phyloP scores from a whole-genome alignment of 1,139 yeast genomes.

The Debaryomyces subglobosus region DNA sequence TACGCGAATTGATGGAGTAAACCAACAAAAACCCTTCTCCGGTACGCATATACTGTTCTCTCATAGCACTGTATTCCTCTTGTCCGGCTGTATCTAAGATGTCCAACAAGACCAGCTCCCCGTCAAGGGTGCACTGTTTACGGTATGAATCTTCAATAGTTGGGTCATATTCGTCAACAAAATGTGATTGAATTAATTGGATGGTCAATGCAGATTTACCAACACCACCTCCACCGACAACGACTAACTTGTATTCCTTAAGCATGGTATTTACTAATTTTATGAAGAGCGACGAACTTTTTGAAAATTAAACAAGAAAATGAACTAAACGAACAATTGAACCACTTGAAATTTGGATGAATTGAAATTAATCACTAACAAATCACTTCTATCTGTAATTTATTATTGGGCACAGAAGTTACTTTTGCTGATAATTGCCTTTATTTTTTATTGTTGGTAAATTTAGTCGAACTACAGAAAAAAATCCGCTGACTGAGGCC shows the following conservation, averaged over 20 bases:
- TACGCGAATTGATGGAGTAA: conserved; percentile 78
- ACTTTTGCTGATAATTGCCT: background rate
- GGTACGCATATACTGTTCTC: conserved; percentile 92
- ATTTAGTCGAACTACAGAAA: background rate
- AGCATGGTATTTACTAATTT: conserved; percentile 26
- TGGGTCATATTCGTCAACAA: conserved; percentile 96
- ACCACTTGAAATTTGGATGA: background rate
- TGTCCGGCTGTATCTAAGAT: conserved; percentile 98
- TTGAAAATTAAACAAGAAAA: conserved; percentile 1
- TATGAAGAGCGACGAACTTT: background rate
- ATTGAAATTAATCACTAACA: background rate
- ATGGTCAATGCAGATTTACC: conserved; percentile 96
- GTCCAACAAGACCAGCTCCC: conserved; percentile 57
- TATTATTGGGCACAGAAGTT: background rate
- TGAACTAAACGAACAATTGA: background rate
- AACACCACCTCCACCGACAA: conserved; percentile 98
- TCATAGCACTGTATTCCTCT: conserved; percentile 95
- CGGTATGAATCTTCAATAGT: conserved; percentile 85
- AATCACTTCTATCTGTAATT: background rate
- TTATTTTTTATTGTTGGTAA: background rate
- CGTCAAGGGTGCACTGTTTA: conserved; percentile 57
- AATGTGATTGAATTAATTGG: conserved; percentile 86
- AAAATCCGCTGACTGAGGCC: background rate
- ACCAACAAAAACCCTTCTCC: conserved; percentile 90
- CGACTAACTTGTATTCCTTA: conserved; percentile 84